A percentile compares a stretch with the other conserved stretches of the same genome.
These are phyloP conservation scores for Plasmodium vinckei DNA, from an alignment of 169 alveolate genomes.

Conservation along the genomic window DNA sequence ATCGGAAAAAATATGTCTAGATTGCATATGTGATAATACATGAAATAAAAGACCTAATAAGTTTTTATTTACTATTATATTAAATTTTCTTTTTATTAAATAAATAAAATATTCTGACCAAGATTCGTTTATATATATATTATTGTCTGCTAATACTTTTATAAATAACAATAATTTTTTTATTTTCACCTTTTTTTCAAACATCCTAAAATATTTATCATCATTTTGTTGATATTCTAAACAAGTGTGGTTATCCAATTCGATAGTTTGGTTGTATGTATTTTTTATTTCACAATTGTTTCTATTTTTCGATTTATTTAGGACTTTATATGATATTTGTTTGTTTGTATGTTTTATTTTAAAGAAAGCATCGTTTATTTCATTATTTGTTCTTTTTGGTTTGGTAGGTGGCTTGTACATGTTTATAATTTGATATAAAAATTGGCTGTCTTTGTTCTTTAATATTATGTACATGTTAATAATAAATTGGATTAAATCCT, in stretches of 20 bases:
- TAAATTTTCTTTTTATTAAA: slow-evolving; percentile 17
- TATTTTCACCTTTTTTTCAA: slow-evolving; percentile 17
- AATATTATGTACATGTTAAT: slow-evolving; percentile 9
- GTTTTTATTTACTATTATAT: slow-evolving; percentile 9
- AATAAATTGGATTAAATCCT: background rate
- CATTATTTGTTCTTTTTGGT: background rate
- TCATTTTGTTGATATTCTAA: background rate
- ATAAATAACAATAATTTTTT: slow-evolving; percentile 20
- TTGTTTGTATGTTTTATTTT: too few relatives aligned
- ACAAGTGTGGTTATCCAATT: too few relatives aligned
- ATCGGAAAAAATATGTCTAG: background rate
- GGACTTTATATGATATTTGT: too few relatives aligned
- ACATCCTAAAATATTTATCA: background rate
- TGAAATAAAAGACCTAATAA: slow-evolving; percentile 4
- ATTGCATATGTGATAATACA: slow-evolving; percentile 23
- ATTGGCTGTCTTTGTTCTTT: slow-evolving; percentile 2
- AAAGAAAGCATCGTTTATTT: too few relatives aligned
- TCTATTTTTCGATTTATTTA: too few relatives aligned
- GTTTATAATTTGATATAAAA: slow-evolving; percentile 16
- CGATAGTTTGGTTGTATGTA: too few relatives aligned
- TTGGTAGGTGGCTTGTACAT: slow-evolving; percentile 14
- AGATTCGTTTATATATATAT: slow-evolving; percentile 25
- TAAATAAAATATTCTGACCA: slow-evolving; percentile 54
- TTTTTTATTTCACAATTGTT: too few relatives aligned
- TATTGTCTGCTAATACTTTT: slow-evolving; percentile 18